Percentiles rank a stretch among this genome's conserved stretches.
These are phyloP conservation scores for Verticillium alfalfae DNA, from an alignment of 2,329 filamentous ascomycete species.

Conservation along the genomic window DNA sequence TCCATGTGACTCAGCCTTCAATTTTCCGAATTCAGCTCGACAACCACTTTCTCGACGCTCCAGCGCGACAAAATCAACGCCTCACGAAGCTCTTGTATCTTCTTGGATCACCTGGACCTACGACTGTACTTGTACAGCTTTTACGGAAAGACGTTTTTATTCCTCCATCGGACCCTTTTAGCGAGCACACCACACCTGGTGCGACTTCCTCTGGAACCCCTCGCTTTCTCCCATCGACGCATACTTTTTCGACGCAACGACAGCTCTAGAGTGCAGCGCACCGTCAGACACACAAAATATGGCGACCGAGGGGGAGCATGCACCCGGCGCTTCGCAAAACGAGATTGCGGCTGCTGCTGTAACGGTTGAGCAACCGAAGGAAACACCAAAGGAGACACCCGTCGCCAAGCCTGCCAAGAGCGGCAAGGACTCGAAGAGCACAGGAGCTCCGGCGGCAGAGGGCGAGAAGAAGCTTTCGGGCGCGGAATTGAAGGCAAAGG, in stretches of 20 bases:
- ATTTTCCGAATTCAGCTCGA: conserved; percentile 7
- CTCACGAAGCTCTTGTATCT: background rate
- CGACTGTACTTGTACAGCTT: background rate
- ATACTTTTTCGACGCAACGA: background rate
- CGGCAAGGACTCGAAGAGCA: conserved; percentile 3
- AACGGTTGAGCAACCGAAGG: background rate
- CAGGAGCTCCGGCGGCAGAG: conserved; percentile 5
- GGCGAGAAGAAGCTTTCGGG: conserved; percentile 57
- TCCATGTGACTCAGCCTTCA: conserved; percentile 13
- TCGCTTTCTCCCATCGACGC: background rate
- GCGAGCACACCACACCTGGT: background rate
- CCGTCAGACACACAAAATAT: background rate
- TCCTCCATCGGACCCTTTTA: background rate
- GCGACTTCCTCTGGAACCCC: background rate
- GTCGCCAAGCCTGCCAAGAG: conserved; percentile 3
- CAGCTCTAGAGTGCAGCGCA: background rate
- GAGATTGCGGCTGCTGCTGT: background rate
- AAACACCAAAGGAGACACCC: background rate
- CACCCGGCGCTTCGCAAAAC: background rate
- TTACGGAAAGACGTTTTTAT: background rate
- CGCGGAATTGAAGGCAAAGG: conserved; percentile 81
- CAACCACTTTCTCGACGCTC: background rate
- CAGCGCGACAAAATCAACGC: background rate
- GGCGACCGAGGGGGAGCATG: background rate
- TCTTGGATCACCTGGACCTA: background rate